A percentile compares a stretch with the other conserved stretches of the same genome.
phyloP scores from a whole-genome alignment of 768 basidiomycete genomes.

The Lanmaoa pseudosensibilis region DNA sequence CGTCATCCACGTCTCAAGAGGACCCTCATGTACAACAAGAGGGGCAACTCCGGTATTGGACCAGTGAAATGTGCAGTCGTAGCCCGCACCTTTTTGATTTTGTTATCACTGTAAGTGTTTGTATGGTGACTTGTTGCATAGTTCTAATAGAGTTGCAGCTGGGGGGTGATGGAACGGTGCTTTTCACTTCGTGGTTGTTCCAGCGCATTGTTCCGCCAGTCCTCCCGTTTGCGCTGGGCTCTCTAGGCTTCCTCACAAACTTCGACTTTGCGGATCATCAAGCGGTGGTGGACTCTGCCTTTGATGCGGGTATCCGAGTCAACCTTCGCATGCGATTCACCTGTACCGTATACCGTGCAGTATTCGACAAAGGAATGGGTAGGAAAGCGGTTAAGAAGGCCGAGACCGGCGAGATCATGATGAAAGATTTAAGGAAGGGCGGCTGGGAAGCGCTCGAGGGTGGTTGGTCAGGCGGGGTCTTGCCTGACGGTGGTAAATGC shows the following conservation, averaged over 20 bases:
- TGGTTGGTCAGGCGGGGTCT: slow-evolving; percentile 52
- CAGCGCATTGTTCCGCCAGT: slow-evolving; percentile 99
- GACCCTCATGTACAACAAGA: slow-evolving; percentile 50
- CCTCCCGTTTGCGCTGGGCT: slow-evolving; percentile 94
- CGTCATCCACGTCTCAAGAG: slow-evolving; percentile 45
- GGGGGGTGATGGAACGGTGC: slow-evolving; percentile 96
- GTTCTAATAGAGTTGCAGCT: slow-evolving; percentile 52
- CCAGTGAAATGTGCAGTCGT: slow-evolving; percentile 89
- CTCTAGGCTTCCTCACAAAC: slow-evolving; percentile 95
- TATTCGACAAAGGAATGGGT: slow-evolving; percentile 66
- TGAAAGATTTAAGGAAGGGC: slow-evolving; percentile 85
- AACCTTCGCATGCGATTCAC: slow-evolving; percentile 99
- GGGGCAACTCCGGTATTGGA: slow-evolving; percentile 97
- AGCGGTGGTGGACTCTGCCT: slow-evolving; percentile 79
- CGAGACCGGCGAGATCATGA: slow-evolving; percentile 94
- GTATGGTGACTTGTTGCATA: background rate
- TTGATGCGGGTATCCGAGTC: slow-evolving; percentile 93
- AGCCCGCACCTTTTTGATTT: slow-evolving; percentile 96
- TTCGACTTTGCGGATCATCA: slow-evolving; percentile 91
- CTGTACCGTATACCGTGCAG: slow-evolving; percentile 95
- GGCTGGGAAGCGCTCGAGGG: slow-evolving; percentile 98
- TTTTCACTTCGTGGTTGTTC: slow-evolving; percentile 99
- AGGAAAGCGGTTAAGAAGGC: slow-evolving; percentile 89
- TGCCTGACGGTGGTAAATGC: slow-evolving; percentile 45
- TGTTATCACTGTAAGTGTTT: slow-evolving; percentile 82